Conservation (phyloP, 2,329 filamentous ascomycete species). For the Epichloe elymi region DNA sequence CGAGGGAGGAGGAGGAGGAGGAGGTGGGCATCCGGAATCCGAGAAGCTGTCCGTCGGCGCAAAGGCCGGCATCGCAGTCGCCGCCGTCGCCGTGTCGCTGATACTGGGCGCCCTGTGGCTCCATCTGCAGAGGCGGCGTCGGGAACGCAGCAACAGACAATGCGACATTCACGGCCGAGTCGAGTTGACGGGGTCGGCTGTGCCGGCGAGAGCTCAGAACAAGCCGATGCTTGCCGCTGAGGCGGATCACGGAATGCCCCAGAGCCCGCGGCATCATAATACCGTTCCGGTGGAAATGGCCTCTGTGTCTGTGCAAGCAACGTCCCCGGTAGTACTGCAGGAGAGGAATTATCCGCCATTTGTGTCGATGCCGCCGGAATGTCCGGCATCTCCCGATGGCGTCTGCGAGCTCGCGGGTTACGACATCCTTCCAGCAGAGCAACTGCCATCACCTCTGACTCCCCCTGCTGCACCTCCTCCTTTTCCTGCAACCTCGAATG, state of each 20-base stretch:
- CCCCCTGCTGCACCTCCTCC: not conserved
- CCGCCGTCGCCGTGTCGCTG: conserved; percentile 32
- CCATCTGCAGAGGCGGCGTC: conserved; percentile 23
- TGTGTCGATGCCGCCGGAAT: not conserved
- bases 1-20: too few species aligned
- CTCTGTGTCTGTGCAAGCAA: conserved; percentile 19
- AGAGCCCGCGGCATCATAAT: not conserved
- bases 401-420: conserved; percentile 33
- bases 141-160: not conserved
- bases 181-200: not conserved
- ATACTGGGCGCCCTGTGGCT: conserved; percentile 33
- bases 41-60: conserved; percentile 31
- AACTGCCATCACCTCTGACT: not conserved
- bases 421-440: conserved; percentile 7
- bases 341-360: not conserved
- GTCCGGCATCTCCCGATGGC: conserved; percentile 11
- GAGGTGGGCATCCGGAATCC: too few species aligned
- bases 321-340: not conserved
- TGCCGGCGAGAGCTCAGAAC: not conserved
- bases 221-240: not conserved
- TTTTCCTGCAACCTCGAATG: not conserved
- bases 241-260: not conserved
- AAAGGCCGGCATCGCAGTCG: conserved; percentile 44
- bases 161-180: not conserved
- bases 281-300: conserved; percentile 41